Evolutionary conservation across 2,329 filamentous ascomycete species (phyloP), one percentile per base, ranked within the genome.

Genomic region (Ophiostoma novo-ulmi): DNA sequence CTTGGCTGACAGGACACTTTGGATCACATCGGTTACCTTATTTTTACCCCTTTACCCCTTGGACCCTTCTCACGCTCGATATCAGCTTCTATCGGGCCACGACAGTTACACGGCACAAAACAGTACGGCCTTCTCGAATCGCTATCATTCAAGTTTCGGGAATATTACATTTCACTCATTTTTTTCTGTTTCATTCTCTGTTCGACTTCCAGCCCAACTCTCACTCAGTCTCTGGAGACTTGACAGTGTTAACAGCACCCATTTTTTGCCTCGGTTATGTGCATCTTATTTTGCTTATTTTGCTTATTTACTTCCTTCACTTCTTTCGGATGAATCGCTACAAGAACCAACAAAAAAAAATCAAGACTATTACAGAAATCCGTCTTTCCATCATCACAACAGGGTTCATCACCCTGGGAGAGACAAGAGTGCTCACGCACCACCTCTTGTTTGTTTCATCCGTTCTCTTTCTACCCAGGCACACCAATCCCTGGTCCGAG

Each of bases 101-200:
- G n/a, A 65, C 63, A 65, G 63, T 65, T 36, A 65, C 36, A 65
- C 63, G 63, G 63, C 36, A 65, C 63, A 36, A 65, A 65, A 65
- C 63, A 65, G 63, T 65, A 65, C 63, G 63, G 63, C 63, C 63
- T 22, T 20, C 10, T 22, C 36, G 31, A 65, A 22, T 65, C 61
- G 26, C 58, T 35, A 22, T 36, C 63, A 41, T 22, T 13, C 20
- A 5, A 31, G 22, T 65, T 65, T 65, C 6, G 63, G n/a, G 63
- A 22, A 22, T 72, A 71, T 17, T 68, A 22, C 55, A 55, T 58
- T 58, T 58, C 52, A 26, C 8, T 58, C 26, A n/a, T n/a, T 55
- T 48, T 52, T 66, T 61, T 39, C 22, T 1, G n/a, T 58, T 66
- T 35, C 3, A 58, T 58, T 63, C 13, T 10, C n/a, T 63, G 14